Evolutionary conservation across 495 filamentous ascomycete genomes (phyloP).

Genomic region (Hypoxylon trugodes): DNA sequence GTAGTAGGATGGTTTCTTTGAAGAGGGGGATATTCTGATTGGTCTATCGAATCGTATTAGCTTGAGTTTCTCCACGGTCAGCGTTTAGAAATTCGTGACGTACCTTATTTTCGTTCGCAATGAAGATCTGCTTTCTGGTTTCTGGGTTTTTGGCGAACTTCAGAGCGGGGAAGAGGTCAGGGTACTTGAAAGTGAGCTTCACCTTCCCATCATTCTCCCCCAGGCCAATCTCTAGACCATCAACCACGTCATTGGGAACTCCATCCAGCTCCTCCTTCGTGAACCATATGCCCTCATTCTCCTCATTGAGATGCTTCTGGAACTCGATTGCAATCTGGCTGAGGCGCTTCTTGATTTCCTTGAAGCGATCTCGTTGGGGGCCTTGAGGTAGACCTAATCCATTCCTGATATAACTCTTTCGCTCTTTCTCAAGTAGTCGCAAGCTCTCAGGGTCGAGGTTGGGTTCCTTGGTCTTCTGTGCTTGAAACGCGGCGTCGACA

Average conservation of each 20-base stretch:
- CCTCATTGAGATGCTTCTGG: conserved; percentile 69
- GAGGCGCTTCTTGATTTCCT: conserved; percentile 71
- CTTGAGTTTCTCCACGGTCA: background rate
- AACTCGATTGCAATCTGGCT: conserved; percentile 64
- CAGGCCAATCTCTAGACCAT: conserved; percentile 72
- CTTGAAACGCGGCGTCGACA: conserved; percentile 62
- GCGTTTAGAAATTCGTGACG: background rate
- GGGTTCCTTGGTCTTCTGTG: conserved; percentile 52
- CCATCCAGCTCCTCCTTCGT: conserved; percentile 65
- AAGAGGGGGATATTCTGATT: conserved; percentile 88
- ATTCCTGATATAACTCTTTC: conserved; percentile 65
- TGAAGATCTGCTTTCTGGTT: conserved; percentile 62
- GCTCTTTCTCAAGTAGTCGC: conserved; percentile 64
- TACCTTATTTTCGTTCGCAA: conserved; percentile 68
- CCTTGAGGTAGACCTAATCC: conserved; percentile 64
- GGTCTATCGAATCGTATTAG: conserved; percentile 54
- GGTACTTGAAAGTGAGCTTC: conserved; percentile 68
- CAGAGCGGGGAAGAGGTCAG: conserved; percentile 67
- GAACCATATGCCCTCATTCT: conserved; percentile 68
- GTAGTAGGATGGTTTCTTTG: conserved; percentile 82
- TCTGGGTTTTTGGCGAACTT: conserved; percentile 66
- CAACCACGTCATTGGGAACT: conserved; percentile 64
- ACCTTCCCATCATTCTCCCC: conserved; percentile 71
- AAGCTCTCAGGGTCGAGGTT: conserved; percentile 58
- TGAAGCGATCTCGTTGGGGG: conserved; percentile 66